A percentile compares a stretch with the other conserved stretches of the same genome.
phyloP scores from a whole-genome alignment of 768 basidiomycete species.

The Lactifluus hygrophoroides region DNA sequence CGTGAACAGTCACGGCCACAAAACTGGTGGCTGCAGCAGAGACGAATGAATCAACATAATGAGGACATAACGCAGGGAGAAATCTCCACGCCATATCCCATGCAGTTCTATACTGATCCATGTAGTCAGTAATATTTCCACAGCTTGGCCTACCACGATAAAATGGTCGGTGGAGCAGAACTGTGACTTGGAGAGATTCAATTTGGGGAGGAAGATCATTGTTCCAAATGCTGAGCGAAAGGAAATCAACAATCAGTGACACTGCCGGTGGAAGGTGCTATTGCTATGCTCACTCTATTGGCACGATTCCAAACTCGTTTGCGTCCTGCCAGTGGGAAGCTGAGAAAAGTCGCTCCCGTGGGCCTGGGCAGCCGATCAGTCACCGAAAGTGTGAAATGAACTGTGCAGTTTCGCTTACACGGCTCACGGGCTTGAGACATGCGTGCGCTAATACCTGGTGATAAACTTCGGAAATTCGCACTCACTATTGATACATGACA shows the following conservation, averaged over 20 bases:
- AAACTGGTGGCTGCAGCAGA: slow-evolving; percentile 22
- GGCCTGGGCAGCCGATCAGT: background rate
- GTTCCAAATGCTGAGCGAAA: slow-evolving; percentile 17
- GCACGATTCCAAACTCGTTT: slow-evolving; percentile 16
- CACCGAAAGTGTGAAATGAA: background rate
- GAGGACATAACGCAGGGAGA: slow-evolving; percentile 18
- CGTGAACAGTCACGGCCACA: slow-evolving; percentile 20
- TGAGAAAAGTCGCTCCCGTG: slow-evolving; percentile 17
- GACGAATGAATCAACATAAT: slow-evolving; percentile 21
- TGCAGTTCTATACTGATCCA: slow-evolving; percentile 21
- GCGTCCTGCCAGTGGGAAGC: slow-evolving; percentile 3
- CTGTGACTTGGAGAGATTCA: slow-evolving; percentile 16
- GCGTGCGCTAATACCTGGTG: slow-evolving; percentile 46
- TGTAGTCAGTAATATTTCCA: background rate
- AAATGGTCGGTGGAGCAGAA: slow-evolving; percentile 20
- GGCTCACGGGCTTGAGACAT: slow-evolving; percentile 51
- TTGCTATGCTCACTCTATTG: slow-evolving; percentile 16
- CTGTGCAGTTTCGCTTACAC: slow-evolving; percentile 4
- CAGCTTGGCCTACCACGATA: slow-evolving; percentile 13
- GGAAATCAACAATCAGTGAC: background rate
- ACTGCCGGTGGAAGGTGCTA: background rate
- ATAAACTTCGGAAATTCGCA: slow-evolving; percentile 34
- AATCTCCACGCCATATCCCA: slow-evolving; percentile 12
- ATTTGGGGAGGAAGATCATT: slow-evolving; percentile 15
- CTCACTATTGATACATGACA: slow-evolving; percentile 33